Base-by-base conservation (phyloP, 1,284 basidiomycete species). In the Schizophyllum commune region DNA sequence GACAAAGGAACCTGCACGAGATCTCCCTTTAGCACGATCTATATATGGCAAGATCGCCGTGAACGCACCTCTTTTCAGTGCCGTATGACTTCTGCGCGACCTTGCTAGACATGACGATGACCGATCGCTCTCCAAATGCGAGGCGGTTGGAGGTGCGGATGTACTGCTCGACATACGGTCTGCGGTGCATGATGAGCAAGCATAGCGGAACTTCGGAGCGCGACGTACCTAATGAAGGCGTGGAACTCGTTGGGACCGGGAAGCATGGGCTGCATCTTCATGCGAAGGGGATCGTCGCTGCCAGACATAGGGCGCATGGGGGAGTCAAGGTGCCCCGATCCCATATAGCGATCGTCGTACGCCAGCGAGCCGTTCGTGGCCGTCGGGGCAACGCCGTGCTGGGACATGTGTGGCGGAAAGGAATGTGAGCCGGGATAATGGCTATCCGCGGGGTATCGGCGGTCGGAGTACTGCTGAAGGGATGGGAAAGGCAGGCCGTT, bases 1-100 rank as follows among this genome's bases (percentile, higher is more conserved):
- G 96, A 70, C 95, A 97, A 15, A 98, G 83, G 81, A 98, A 98
- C 57, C 89, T 82, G 63, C 2, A 62, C 61, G 58, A 54, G 55
- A 60, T 55, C 55, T 56, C 58, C 65, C 60, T 19, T 21, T 13
- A 51, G 19, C 32, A 19, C 3, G 57, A n/a, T n/a, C n/a, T 51
- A 56, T 52, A 55, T 58, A 64, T 52, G 61, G 59, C 32, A 5
- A 52, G 51, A 58, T n/a, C 56, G 22, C 34, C 52, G 20, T 32
- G 55, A 52, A 71, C 78, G 60, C 66, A 90, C 82, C 96, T 85
- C 75, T 98, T 97, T 75, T 98, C 96, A 11, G 89, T 94, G 52
- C 94, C 95, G 70, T 98, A 98, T 19, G 92, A 94, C 73, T 98
- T 97, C 78, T 98, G 96, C 2, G 94, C 96, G 52, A 98, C 94